Evolutionary conservation across 352 stramenopile species (phyloP).

Genomic region (Phytopythium vexans): DNA sequence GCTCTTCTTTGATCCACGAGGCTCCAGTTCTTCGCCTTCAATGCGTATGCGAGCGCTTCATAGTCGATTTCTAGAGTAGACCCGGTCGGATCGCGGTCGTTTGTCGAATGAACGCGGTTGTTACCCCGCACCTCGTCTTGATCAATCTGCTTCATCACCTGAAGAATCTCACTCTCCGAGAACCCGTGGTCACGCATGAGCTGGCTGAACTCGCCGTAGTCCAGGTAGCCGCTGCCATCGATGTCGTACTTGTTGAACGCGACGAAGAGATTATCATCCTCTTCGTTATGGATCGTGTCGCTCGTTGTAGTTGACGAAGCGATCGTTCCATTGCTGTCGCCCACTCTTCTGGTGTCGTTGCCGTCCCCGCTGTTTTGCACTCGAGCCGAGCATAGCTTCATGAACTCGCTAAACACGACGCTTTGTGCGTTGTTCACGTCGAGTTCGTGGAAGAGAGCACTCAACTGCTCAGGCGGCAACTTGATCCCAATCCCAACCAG

Average conservation of each 20-base stretch:
- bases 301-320: too few species aligned
- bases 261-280: constrained; percentile 9
- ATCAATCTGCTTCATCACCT: constrained; percentile 27
- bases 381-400: constrained; percentile 13
- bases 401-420: constrained; percentile 50
- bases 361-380: too few species aligned
- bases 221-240: constrained; percentile 26
- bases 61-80: constrained; percentile 18
- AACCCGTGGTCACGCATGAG: constrained; percentile 37
- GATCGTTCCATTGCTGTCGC: too few species aligned
- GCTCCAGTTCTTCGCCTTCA: constrained; percentile 17
- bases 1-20: constrained; percentile 1
- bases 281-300: too few species aligned
- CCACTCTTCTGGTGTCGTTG: too few species aligned
- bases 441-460: constrained; percentile 28
- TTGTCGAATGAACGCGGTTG: background rate
- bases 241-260: constrained; percentile 40
- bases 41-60: constrained; percentile 17
- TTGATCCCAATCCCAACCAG: constrained; percentile 56
- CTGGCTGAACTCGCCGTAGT: constrained; percentile 26
- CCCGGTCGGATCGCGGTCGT: background rate
- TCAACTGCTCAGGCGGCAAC: constrained; percentile 37
- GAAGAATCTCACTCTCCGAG: constrained; percentile 18
- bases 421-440: constrained; percentile 39
- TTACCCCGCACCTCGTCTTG: constrained; percentile 10